Percentiles rank a stretch among this genome's conserved stretches.
phyloP scores from a whole-genome alignment of 176 grass and related monocot species.

The Alloteropsis semialata region DNA sequence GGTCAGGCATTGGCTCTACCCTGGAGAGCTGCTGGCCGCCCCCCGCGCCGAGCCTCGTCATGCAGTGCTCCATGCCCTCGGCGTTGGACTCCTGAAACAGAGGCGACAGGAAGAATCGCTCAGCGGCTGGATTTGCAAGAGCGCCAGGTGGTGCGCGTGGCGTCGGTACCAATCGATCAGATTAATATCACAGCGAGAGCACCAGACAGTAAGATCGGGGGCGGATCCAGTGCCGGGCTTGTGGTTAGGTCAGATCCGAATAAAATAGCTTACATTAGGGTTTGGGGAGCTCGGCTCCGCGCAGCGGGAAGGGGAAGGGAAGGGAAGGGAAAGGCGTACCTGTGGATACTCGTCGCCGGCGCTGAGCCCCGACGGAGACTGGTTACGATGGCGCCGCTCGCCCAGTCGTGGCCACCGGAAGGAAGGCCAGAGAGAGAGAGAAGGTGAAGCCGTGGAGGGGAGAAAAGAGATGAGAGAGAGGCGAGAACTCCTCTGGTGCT shows the following conservation, averaged over 20 bases:
- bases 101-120: background rate
- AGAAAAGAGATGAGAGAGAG: background rate
- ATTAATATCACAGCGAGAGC: background rate
- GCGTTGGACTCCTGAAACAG: slow-evolving; percentile 9
- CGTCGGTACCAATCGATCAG: background rate
- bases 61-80: slow-evolving; percentile 47
- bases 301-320: background rate
- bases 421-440: background rate
- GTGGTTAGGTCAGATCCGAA: background rate
- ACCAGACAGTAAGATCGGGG: background rate
- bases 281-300: background rate
- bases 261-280: background rate
- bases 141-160: background rate
- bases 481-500: background rate
- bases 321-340: background rate
- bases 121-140: background rate
- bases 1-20: slow-evolving; percentile 50
- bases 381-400: background rate
- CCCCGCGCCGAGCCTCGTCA: slow-evolving; percentile 29
- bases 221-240: background rate
- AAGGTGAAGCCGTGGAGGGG: too few relatives aligned
- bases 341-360: background rate
- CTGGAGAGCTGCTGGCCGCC: slow-evolving; percentile 40
- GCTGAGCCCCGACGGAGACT: background rate
- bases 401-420: background rate